Percentiles rank a stretch among this genome's conserved stretches.
phyloP scores from a whole-genome alignment of 306 rosid genomes.

The Echinosophora koreensis region DNA sequence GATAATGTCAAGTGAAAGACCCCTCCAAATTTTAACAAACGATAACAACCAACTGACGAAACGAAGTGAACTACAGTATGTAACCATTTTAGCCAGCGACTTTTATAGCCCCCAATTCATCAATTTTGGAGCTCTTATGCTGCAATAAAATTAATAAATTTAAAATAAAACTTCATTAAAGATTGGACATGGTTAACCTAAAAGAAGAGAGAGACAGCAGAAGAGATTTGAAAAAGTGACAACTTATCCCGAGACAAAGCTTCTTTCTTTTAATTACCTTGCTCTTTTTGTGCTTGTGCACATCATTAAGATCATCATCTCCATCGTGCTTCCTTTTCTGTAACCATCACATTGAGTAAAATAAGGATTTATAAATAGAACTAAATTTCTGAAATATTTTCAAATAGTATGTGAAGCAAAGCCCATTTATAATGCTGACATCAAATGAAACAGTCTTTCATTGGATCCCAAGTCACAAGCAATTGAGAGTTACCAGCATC shows the following conservation, averaged over 20 bases:
- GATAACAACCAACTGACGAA: conserved; percentile 70
- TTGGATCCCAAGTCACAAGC: conserved; percentile 32
- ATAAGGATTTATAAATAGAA: conserved; percentile 23
- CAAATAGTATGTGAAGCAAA: conserved; percentile 18
- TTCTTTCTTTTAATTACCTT: conserved; percentile 74
- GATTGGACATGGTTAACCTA: conserved; percentile 19
- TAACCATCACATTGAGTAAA: conserved; percentile 43
- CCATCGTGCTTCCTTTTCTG: conserved; percentile 99
- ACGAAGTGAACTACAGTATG: conserved; percentile 60
- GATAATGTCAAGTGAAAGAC: conserved; percentile 60
- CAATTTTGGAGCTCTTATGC: conserved; percentile 93
- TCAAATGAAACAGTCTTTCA: conserved; percentile 14
- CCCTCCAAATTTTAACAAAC: conserved; percentile 71
- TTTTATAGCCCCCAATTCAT: conserved; percentile 85
- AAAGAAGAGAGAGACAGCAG: conserved; percentile 21
- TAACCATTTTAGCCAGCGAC: conserved; percentile 80
- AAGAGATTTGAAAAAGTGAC: neutral
- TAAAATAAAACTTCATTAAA: conserved; percentile 40
- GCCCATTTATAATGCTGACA: conserved; percentile 5
- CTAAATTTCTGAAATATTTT: conserved; percentile 23
- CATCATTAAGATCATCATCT: conserved; percentile 84
- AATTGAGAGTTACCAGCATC: conserved; percentile 9
- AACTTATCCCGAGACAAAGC: conserved; percentile 21
- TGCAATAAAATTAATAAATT: conserved; percentile 53
- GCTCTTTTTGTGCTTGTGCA: conserved; percentile 96